Base-by-base conservation (phyloP, 1,284 basidiomycete genomes). In the Neotropicomus parvogracilis region DNA sequence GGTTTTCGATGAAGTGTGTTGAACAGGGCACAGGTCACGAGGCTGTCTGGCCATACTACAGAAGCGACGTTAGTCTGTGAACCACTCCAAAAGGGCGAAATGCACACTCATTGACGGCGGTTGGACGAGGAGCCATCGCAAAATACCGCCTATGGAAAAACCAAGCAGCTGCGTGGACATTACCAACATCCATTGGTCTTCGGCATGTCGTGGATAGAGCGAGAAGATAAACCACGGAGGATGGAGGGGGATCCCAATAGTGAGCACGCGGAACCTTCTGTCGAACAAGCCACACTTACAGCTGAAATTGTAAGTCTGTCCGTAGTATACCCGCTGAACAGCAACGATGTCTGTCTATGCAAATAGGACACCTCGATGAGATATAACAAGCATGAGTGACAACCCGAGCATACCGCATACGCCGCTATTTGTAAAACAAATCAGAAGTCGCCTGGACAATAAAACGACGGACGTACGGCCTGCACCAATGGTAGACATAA, bases 131-230 rank as follows among this genome's bases (percentile, higher is more conserved):
- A 91, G 88, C 13, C 84, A 77, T 17, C 82, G 71, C 37, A 80
- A 77, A 44, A 90, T 71, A 24, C 93, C 93, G 6, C 92, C 90
- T 24, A 94, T 80, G 3, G 87, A 86, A 64, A 95, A 91, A 1
- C 92, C 93, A 36, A 91, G 85, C 44, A 94, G 70, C 62, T 95
- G 88, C 0, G 89, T 88, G 13, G 89, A 85, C 72, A 95, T 80
- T n/a, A 91, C 78, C 36, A 94, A 66, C 64, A 95, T 75, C 75
- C 83, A 81, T 75, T 86, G 80, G 77, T 85, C 71, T 67, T 77
- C 64, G 17, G 24, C 21, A n/a, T 9, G 20, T 44, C 1, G 24
- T 24, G 4, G 4, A 8, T 24, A 24, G 8, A 24, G 8, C 8
- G 24, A 8, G 24, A n/a, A 24, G 24, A 24, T 24, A 8, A n/a